Evolutionary conservation across 202 grass and related monocot species (phyloP), one percentile per base, ranked within the genome.

Genomic region (Bolboschoenoplectus hybrid): DNA sequence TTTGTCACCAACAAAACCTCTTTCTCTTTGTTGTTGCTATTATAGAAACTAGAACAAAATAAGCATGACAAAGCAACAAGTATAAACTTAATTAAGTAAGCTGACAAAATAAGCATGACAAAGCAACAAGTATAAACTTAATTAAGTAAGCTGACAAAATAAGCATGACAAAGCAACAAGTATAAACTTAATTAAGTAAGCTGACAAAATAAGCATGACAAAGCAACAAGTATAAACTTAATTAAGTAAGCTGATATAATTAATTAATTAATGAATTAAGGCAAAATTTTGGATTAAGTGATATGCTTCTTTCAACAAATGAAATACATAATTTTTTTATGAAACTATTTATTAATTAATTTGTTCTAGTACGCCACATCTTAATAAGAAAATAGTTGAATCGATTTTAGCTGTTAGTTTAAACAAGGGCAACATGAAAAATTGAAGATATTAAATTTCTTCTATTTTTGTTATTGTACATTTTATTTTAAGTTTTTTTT

Each of bases 1-100:
- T 39, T 38, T 58, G 35, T 7, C 52, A 79, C 51, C 74, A 78
- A 58, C 74, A 57, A 58, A 41, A 43, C 14, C 75, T 19, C 75
- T 58, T 14, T 74, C 71, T 16, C 32, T 57, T 78, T 57, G 32
- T 13, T 76, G 26, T 76, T 76, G 26, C n/a, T 76, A 36, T 35
- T 57, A 17, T 78, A 39, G 32, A 78, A 78, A 40, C 6, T 17
- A 56, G n/a, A 47, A 73, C 43, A 26, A 73, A 73, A 2, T n/a
- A 72, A 3, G 34, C 4, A 38, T 2, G 14, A 43, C 38, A 70
- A 44, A 44, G 7, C 40, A 16, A 58, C 55, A 58, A 58, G 6
- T n/a, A n/a, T 14, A 70, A 12, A 26, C 26, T 26, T 26, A 26
- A 26, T 26, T 26, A 26, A 26, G 26, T 26, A 26, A 26, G 26